Base-by-base conservation (phyloP, 2,329 filamentous ascomycete species). In the Daldinia sp. region DNA sequence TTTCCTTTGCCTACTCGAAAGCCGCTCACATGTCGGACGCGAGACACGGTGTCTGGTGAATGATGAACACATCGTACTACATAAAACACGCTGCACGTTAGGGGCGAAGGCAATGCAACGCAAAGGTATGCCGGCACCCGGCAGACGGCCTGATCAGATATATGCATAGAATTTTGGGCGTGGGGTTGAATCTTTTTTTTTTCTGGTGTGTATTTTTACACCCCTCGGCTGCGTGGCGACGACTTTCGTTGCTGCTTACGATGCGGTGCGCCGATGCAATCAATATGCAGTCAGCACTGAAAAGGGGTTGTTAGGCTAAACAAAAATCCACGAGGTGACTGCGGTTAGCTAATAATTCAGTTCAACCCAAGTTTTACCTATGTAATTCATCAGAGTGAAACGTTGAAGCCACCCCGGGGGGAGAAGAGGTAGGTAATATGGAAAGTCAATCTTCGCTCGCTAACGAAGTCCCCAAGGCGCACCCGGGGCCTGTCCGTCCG, bases 221-320 rank as follows among this genome's bases (percentile, higher is more conserved):
- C 53, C 60, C 68, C 56, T 39, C 35, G 35, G 62, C 59, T 66
- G 68, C 65, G 63, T 64, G 56, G 68, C 44, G 20, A 66, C 44
- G 50, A 23, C 44, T 39, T 33, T 33, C 30, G 20, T 33, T 9
- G 30, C 30, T 23, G 30, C 30, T 39, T 57, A 33, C 54, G 26
- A 56, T 48, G 60, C 33, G 33, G 35, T 51, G 44, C 53, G 44
- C 51, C 33, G 28, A 39, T 65, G 50, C 57, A 61, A 62, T 48
- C 59, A 54, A 58, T 55, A 71, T 66, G 68, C 68, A 66, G 68
- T 69, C 68, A 71, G 68, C 68, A 68, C 63, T 70, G 65, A 70
- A 66, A 66, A 54, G 60, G 65, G 56, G 13, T 20, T 18, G 18
- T 20, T n/a, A 39, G 55, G 39, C 37, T 55, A 39, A 39, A 7